Base-by-base conservation (phyloP, 306 rosid genomes). In the Sphenostylis stenocarpa region DNA sequence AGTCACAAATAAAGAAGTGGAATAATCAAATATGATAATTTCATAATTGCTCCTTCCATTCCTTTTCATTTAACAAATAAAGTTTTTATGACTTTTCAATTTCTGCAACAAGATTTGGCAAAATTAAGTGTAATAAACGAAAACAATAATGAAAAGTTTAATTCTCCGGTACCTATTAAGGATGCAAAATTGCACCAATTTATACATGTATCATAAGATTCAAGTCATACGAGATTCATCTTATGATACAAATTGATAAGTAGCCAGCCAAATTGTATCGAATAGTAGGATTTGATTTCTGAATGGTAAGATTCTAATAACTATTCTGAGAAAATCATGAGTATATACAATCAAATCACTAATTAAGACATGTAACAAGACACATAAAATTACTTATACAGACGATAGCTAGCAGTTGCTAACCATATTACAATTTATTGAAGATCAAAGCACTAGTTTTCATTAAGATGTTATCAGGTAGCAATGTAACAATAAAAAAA, bases 371-470 rank as follows among this genome's bases (percentile, higher is more conserved):
- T 29, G 69, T 8, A 53, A 24, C 38, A 52, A 62, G 49, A 31
- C 61, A 63, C 56, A 15, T 36, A 62, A 78, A 58, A 75, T 20
- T 48, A 65, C 51, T 36, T 38, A n/a, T 41, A 78, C 41, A 55
- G 70, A 67, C 71, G 75, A 67, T 23, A 29, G 24, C 13, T 76
- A 76, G 15, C 10, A 66, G 28, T n/a, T 57, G 63, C 70, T 73
- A 38, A 73, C 57, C 28, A 33, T 47, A 19, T 7, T 36, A 29
- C 14, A 57, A 53, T 56, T 53, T 31, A 43, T 24, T 53, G 60
- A 77, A 72, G 13, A 65, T 31, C 73, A 38, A 39, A 23, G 10
- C 67, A 65, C 16, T 36, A 36, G 15, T 58, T 77, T 72, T 48
- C 53, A 67, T 21, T 5, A 17, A 33, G 11, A 72, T 60, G 29